A percentile compares a stretch with the other conserved stretches of the same genome.
Evolutionary conservation across 495 filamentous ascomycete species (phyloP).

Genomic region (Mycothermus thermophilus): DNA sequence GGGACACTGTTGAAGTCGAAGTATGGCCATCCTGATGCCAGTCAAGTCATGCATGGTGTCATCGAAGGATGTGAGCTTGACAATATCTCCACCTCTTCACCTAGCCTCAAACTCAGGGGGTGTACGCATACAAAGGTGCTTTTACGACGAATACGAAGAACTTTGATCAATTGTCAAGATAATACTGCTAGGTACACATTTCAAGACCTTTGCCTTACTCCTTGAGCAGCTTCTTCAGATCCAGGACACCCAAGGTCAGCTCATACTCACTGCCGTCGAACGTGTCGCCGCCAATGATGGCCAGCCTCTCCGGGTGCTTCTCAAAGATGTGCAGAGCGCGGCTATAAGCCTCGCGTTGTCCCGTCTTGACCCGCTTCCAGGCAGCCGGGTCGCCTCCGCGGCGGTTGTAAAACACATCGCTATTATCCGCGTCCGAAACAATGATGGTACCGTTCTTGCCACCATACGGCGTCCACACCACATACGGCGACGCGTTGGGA

Average conservation of each 20-base stretch:
- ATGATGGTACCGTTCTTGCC: conserved; percentile 44
- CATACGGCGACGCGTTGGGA: conserved; percentile 42
- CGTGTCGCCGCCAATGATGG: conserved; percentile 22
- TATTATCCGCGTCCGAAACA: conserved; percentile 37
- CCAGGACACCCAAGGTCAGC: conserved; percentile 2
- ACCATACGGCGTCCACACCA: conserved; percentile 39
- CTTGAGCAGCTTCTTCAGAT: conserved; percentile 1
- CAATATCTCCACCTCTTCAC: too few species aligned
- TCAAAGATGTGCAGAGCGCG: conserved; percentile 33
- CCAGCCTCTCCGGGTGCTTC: conserved; percentile 19
- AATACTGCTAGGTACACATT: too few species aligned
- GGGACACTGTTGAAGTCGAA: too few species aligned
- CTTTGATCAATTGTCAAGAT: too few species aligned
- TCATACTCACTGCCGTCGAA: conserved; percentile 4
- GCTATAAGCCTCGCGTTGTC: conserved; percentile 37
- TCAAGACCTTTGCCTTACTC: too few species aligned
- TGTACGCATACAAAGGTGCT: too few species aligned
- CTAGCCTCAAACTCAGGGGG: too few species aligned
- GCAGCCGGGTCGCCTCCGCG: conserved; percentile 36
- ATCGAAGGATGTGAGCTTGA: too few species aligned
- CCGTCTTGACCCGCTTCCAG: conserved; percentile 37
- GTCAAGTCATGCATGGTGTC: too few species aligned
- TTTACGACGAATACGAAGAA: too few species aligned
- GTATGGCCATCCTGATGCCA: too few species aligned
- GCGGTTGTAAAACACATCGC: conserved; percentile 45